These are phyloP conservation scores for Phytophthora pisi DNA, from an alignment of 352 stramenopile species.

Conservation along the genomic window DNA sequence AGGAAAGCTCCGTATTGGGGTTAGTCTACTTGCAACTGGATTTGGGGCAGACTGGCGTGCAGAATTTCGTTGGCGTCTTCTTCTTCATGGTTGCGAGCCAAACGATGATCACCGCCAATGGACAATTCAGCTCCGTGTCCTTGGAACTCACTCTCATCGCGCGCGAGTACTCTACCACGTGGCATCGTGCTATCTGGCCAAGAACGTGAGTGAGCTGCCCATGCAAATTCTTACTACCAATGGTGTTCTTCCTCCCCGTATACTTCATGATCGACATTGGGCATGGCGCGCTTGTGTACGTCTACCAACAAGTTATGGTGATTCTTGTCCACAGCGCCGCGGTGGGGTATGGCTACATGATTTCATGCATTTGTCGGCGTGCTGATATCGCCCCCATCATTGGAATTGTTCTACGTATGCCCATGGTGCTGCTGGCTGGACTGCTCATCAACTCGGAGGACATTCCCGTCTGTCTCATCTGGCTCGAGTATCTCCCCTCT, in stretches of 20 bases:
- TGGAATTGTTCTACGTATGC: conserved; percentile 32
- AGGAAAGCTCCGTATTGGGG: conserved; percentile 70
- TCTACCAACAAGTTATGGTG: conserved; percentile 33
- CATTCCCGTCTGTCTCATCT: conserved; percentile 37
- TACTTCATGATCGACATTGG: conserved; percentile 44
- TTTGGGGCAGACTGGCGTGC: conserved; percentile 26
- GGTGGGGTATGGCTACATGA: conserved; percentile 39
- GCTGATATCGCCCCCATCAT: conserved; percentile 34
- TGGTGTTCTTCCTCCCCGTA: conserved; percentile 33
- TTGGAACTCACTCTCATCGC: conserved; percentile 32
- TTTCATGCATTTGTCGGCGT: conserved; percentile 31
- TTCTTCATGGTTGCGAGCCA: conserved; percentile 47
- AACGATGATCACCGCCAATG: conserved; percentile 40
- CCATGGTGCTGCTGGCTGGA: conserved; percentile 42
- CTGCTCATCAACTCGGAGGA: conserved; percentile 41
- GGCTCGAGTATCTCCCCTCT: conserved; percentile 42
- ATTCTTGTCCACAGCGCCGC: conserved; percentile 37
- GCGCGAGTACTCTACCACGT: conserved; percentile 42
- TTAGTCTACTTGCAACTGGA: conserved; percentile 41
- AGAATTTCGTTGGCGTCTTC: conserved; percentile 36
- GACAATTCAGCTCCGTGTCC: conserved; percentile 27
- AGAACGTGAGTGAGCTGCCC: conserved; percentile 43
- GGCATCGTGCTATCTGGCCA: conserved; percentile 36
- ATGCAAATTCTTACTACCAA: conserved; percentile 40
- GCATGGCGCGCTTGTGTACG: conserved; percentile 16